These are phyloP conservation scores for Macrolepiota albuminosa DNA, from an alignment of 768 basidiomycete species.

Conservation along the genomic window DNA sequence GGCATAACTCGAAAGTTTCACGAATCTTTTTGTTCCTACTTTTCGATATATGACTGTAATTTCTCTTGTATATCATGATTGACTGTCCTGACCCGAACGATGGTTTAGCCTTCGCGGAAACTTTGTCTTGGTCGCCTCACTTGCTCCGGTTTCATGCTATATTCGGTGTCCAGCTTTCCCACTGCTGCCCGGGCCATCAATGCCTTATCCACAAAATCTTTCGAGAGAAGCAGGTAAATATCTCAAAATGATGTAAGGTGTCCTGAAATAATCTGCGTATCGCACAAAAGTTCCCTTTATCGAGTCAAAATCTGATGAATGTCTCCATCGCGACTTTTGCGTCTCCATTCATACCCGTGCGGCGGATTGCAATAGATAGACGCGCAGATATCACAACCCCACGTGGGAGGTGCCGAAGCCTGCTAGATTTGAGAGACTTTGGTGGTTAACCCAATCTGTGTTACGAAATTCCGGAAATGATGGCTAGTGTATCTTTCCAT, in stretches of 20 bases:
- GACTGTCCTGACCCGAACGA: background rate
- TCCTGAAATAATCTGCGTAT: background rate
- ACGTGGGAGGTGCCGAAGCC: background rate
- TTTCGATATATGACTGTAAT: background rate
- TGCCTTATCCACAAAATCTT: background rate
- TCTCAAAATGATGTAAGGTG: background rate
- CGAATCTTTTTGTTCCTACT: background rate
- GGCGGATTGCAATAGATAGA: background rate
- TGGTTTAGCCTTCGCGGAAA: background rate
- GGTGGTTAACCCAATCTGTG: background rate
- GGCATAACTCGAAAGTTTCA: no score
- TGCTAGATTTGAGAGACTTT: background rate
- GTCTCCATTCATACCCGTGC: background rate
- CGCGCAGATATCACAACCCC: constrained; percentile 10
- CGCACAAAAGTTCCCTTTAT: background rate
- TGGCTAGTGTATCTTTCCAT: background rate
- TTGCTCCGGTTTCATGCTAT: background rate
- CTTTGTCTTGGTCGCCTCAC: background rate
- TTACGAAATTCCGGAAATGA: background rate
- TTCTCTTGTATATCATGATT: background rate
- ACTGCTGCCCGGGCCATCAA: background rate
- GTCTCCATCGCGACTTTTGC: constrained; percentile 4
- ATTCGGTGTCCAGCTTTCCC: background rate
- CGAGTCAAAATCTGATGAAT: background rate
- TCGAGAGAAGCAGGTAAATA: background rate